phyloP scores from a whole-genome alignment of 768 basidiomycete species.

The Tricholoma hemisulphureum region DNA sequence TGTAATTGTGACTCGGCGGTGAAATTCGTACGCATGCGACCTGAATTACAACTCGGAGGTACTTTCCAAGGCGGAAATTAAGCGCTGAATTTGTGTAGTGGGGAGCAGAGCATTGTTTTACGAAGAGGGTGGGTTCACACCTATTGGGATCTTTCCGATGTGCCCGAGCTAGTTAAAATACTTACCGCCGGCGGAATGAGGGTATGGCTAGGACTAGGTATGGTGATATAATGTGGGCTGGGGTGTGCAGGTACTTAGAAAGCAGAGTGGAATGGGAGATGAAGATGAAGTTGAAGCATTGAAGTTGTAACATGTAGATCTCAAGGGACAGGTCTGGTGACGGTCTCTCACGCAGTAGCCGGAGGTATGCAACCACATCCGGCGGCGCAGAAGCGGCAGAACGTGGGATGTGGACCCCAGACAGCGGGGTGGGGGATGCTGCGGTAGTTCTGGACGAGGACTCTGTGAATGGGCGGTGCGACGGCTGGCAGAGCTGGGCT shows the following conservation, averaged over 20 bases:
- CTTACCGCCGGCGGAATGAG: not conserved
- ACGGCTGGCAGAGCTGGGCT: not conserved
- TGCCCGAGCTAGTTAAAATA: not conserved
- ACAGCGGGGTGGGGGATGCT: not conserved
- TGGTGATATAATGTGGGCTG: too few relatives aligned
- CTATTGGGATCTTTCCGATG: not conserved
- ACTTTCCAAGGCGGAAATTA: too few relatives aligned
- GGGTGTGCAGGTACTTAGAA: too few relatives aligned
- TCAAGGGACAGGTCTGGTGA: too few relatives aligned
- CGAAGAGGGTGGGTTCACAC: not conserved
- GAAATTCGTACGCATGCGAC: too few relatives aligned
- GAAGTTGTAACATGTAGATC: too few relatives aligned
- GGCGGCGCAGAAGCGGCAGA: slow-evolving; percentile 18
- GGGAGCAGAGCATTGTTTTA: too few relatives aligned
- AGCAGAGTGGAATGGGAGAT: not conserved
- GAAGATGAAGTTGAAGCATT: too few relatives aligned
- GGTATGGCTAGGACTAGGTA: too few relatives aligned
- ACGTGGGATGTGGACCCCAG: not conserved
- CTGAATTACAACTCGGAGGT: too few relatives aligned
- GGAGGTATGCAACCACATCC: slow-evolving; percentile 11
- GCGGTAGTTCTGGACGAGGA: not conserved
- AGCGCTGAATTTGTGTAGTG: too few relatives aligned
- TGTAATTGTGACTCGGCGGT: too few relatives aligned
- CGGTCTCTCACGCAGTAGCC: slow-evolving; percentile 17
- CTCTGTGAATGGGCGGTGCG: not conserved